These are phyloP conservation scores for Amaranthus hypochondriacus DNA, from an alignment of 148 eudicot species.

Conservation along the genomic window DNA sequence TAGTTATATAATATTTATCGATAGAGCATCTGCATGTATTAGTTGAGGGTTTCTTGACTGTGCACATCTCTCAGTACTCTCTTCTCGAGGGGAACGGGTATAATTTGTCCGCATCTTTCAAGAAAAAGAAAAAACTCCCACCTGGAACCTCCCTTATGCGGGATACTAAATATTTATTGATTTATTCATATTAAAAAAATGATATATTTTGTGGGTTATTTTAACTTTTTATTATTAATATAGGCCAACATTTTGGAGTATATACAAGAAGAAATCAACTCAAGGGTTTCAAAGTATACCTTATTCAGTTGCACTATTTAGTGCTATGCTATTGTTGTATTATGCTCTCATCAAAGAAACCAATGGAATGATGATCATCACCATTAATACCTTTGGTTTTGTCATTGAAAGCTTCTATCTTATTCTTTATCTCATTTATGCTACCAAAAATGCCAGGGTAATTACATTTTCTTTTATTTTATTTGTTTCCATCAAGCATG, in stretches of 20 bases:
- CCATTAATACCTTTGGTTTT: constrained; percentile 60
- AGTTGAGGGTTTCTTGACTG: too few species aligned
- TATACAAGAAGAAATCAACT: constrained; percentile 72
- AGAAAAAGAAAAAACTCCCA: too few species aligned
- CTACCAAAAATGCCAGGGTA: constrained; percentile 63
- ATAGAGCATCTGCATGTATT: too few species aligned
- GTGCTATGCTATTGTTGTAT: constrained; percentile 65
- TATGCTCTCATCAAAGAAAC: constrained; percentile 52
- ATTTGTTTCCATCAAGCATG: not conserved
- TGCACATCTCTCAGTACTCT: too few species aligned
- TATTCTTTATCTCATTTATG: constrained; percentile 52
- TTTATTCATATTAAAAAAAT: too few species aligned
- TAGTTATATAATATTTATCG: too few species aligned
- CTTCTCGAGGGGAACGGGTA: too few species aligned
- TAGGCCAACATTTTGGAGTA: constrained; percentile 75
- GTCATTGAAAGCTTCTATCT: constrained; percentile 48
- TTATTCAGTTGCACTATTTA: constrained; percentile 67
- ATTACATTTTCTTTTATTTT: not conserved
- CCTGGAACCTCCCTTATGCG: too few species aligned
- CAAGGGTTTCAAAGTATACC: constrained; percentile 77
- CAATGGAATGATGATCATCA: constrained; percentile 43
- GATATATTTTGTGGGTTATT: not conserved
- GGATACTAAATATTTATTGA: too few species aligned
- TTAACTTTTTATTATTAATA: not conserved
- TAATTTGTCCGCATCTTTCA: too few species aligned